Percentiles rank a stretch among this genome's conserved stretches.
phyloP scores from a whole-genome alignment of 768 basidiomycete genomes.

The Psilocybe subaeruginosa region DNA sequence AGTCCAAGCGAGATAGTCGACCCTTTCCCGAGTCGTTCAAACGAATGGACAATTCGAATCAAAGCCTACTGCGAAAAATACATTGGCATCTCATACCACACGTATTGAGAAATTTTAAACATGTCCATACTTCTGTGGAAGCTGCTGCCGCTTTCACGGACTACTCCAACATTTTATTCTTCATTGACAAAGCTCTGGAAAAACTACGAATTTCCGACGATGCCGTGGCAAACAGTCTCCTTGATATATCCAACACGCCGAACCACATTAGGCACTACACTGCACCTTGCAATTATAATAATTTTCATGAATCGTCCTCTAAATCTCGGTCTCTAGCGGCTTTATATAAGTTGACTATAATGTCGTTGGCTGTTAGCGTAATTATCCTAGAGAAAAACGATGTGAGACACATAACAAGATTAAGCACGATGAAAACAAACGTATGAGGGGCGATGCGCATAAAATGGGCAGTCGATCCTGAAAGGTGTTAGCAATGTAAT shows the following conservation, averaged over 20 bases:
- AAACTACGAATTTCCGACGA: too few relatives aligned
- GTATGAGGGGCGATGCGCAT: conserved; percentile 92
- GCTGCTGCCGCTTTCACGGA: too few relatives aligned
- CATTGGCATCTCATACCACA: too few relatives aligned
- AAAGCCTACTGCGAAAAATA: too few relatives aligned
- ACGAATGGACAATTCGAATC: not conserved
- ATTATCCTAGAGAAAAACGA: conserved; percentile 61
- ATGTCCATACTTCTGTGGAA: too few relatives aligned
- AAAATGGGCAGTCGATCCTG: conserved; percentile 93
- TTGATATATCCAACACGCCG: too few relatives aligned
- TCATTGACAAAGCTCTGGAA: too few relatives aligned
- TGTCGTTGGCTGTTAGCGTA: conserved; percentile 87
- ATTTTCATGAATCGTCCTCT: conserved; percentile 20
- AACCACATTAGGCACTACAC: not conserved
- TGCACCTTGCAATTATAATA: not conserved
- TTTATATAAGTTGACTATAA: conserved; percentile 73
- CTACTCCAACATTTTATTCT: too few relatives aligned
- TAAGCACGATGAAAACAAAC: conserved; percentile 41
- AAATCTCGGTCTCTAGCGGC: conserved; percentile 28
- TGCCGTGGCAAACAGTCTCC: too few relatives aligned
- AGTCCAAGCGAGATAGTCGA: not conserved
- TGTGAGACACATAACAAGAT: not conserved
- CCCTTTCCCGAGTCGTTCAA: not conserved
- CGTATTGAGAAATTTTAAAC: too few relatives aligned
- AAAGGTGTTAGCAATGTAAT: not conserved